Evolutionary conservation across 192 early-diverging fungal species (phyloP).

Genomic region (Backusella westeae): DNA sequence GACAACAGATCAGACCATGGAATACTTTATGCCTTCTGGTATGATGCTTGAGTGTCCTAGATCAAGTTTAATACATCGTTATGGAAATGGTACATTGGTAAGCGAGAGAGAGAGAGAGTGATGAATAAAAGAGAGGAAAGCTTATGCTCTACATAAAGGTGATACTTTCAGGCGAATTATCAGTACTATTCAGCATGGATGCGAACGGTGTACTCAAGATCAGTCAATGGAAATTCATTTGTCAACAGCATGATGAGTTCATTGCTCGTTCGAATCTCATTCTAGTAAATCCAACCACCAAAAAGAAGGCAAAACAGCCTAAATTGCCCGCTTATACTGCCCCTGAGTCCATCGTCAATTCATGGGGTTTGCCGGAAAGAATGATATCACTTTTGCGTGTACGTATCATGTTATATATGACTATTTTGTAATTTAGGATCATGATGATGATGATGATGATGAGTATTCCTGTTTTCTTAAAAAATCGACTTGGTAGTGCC

Average conservation of each 20-base stretch:
- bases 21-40: conserved; percentile 16
- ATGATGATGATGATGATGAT: too few species aligned
- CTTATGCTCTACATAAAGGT: conserved; percentile 8
- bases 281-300: neutral
- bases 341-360: conserved; percentile 6
- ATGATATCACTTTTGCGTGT: conserved; percentile 10
- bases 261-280: conserved; percentile 9
- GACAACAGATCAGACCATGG: conserved; percentile 23
- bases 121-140: neutral
- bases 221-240: conserved; percentile 10
- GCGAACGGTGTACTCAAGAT: conserved; percentile 9
- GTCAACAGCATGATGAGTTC: conserved; percentile 19
- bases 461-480: too few species aligned
- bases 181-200: conserved; percentile 3
- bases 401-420: neutral
- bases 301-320: conserved; percentile 2
- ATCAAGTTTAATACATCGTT: conserved; percentile 24
- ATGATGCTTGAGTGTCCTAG: conserved; percentile 20
- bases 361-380: conserved; percentile 12
- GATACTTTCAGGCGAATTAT: conserved; percentile 9
- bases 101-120: neutral
- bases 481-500: neutral
- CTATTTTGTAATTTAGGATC: neutral
- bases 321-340: neutral
- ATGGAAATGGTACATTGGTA: conserved; percentile 22